Percentiles rank a stretch among this genome's conserved stretches.
These are phyloP conservation scores for Talaromyces atroroseus DNA, from an alignment of 2,329 filamentous ascomycete genomes.

Conservation along the genomic window DNA sequence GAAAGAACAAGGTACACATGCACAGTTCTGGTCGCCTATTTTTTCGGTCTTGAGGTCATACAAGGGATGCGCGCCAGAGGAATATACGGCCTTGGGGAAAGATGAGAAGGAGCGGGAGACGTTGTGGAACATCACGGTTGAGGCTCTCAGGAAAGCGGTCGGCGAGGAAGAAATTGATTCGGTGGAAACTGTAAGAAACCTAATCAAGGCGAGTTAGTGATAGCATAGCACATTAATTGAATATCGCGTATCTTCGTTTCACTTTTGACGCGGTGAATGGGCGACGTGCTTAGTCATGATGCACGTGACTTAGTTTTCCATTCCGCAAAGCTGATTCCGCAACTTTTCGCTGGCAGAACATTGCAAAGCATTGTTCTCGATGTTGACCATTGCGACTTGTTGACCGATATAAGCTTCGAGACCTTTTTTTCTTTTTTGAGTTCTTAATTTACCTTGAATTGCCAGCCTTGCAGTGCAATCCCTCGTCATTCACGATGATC, in stretches of 20 bases:
- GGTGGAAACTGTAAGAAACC: constrained; percentile 3
- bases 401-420: not conserved
- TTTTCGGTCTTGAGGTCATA: constrained; percentile 8
- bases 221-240: not conserved
- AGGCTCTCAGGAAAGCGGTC: constrained; percentile 7
- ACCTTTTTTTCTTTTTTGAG: not conserved
- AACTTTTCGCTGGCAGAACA: not conserved
- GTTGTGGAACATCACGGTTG: constrained; percentile 8
- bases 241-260: no score
- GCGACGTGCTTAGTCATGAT: not conserved
- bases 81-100: constrained; percentile 9
- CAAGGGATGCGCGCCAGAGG: constrained; percentile 6
- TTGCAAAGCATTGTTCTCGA: not conserved
- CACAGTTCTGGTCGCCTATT: constrained; percentile 6
- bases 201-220: not conserved
- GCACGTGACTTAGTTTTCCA: not conserved
- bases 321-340: constrained; percentile 3
- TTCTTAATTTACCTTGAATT: not conserved
- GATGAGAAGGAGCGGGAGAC: constrained; percentile 8
- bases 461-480: not conserved
- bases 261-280: no score
- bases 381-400: not conserved
- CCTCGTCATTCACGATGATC: constrained; percentile 27
- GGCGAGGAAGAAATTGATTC: constrained; percentile 8
- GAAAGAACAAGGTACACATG: constrained; percentile 1